phyloP scores from a whole-genome alignment of 768 basidiomycete species.

The Xanthoconium purpureum region DNA sequence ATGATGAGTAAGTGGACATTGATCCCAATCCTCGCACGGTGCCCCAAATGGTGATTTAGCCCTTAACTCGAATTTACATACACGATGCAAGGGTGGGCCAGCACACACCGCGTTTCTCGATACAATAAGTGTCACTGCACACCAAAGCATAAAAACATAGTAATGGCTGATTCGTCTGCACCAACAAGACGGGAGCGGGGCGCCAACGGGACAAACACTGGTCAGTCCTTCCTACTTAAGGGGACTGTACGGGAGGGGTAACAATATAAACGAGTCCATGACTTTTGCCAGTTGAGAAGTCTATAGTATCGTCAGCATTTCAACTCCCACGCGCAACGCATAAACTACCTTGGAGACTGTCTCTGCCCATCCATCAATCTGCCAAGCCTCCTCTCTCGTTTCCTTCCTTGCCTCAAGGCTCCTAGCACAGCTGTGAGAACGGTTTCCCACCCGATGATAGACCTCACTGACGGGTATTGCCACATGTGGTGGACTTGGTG shows the following conservation, averaged over 20 bases:
- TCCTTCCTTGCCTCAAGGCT: constrained; percentile 79
- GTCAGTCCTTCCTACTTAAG: constrained; percentile 52
- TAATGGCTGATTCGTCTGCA: background rate
- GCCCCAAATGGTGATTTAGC: constrained; percentile 6
- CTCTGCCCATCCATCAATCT: constrained; percentile 92
- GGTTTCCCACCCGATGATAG: constrained; percentile 1
- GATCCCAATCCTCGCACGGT: constrained; percentile 20
- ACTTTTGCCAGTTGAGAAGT: constrained; percentile 81
- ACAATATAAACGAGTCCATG: constrained; percentile 86
- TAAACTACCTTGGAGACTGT: constrained; percentile 78
- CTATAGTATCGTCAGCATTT: constrained; percentile 39
- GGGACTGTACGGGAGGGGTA: constrained; percentile 79
- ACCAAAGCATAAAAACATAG: background rate
- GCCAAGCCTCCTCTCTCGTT: constrained; percentile 87
- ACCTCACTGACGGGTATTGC: constrained; percentile 81
- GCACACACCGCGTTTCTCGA: background rate
- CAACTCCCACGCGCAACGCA: constrained; percentile 13
- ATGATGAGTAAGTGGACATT: constrained; percentile 8
- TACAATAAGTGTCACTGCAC: background rate
- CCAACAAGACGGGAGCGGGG: background rate
- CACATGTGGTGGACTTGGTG: constrained; percentile 95
- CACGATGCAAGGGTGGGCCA: background rate
- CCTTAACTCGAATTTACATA: background rate
- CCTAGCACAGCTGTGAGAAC: constrained; percentile 35
- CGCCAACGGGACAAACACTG: background rate